Evolutionary conservation across 345 rosid genomes (phyloP), one percentile per base, ranked within the genome.

Genomic region (Bretschneidera sinensis): DNA sequence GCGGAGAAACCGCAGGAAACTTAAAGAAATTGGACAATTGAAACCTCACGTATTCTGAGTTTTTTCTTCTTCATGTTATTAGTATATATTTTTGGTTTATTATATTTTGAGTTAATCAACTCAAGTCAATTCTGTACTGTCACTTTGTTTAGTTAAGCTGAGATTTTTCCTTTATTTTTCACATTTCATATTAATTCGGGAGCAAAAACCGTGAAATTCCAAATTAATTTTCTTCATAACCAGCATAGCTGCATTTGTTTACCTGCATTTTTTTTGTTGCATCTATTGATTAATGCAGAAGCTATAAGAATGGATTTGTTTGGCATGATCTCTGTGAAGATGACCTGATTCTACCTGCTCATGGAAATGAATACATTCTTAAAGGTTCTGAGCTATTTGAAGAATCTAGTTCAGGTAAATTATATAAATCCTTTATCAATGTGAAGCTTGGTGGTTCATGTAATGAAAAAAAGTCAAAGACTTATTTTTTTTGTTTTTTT

Each of bases 301-400:
- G 88, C 88, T 95, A 86, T 72, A 95, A 88, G 76, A 94, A 82
- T 76, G 99, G 97, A 70, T 90, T 83, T 74, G 97, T 94, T 7
- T 94, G 99, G 99, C 96, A 94, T 71, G 99, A 94, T 60, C 89
- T 94, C 5, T 68, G 78, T 24, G 92, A 81, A 67, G 97, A 94
- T 65, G 99, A 94, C 54, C 62, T 86, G 21, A 85, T 94, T 70
- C 71, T 88, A 62, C 99, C 97, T 6, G 88, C 89, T 51, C 87
- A 94, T 72, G 92, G 95, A 58, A 84, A 73, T 71, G 99, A 94
- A 57, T 94, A 90, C 25, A 86, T 94, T 61, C 96, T 92, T 53
- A 92, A 92, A 76, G 99, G 99, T 48, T 92, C 99, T 19, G 96
- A 92, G 81, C 74, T 89, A 17, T 84, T 84, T 43, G 88, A 84